Evolutionary conservation across 208 protist genomes (phyloP), one percentile per base, ranked within the genome.

Genomic region (Trypanosoma avium): DNA sequence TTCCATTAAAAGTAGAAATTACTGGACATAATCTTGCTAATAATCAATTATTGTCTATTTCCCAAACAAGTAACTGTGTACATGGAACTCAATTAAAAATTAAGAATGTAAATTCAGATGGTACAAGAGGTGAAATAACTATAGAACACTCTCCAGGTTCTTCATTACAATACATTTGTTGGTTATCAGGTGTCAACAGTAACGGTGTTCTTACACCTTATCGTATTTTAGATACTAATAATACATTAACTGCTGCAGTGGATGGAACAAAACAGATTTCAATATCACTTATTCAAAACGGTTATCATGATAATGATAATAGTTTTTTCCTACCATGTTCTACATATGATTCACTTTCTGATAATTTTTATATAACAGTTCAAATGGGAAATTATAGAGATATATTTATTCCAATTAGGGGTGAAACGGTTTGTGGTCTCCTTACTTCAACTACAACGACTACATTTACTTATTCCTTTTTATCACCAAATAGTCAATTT

Each of bases 301-400:
- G 65, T 13, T 64, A 59, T 45, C 27, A 43, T 32, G 36, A 22
- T 27, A 35, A 26, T 40, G 46, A 49, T 17, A 38, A n/a, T 32
- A 61, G 52, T 35, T 64, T 40, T 45, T 27, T 71, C 24, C 55
- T 19, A 26, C 47, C 56, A 21, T 71, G 65, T 38, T 17, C 4
- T 6, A 30, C 19, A 0, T 71, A 58, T 40, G 47, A 64, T 47
- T 2, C 22, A 13, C 26, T 55, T 63, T 45, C 29, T 8, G 56
- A 71, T 30, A 55, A 52, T 3, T 71, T 62, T 27, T 30, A 36
- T 27, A 8, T 64, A 36, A 59, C 43, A 27, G 22, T 71, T 21
- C 35, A 36, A 19, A 71, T 71, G 65, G 65, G 65, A 4, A 45
- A 29, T 6, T 71, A 60, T 52, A 35, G 17, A 6, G 65, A 71